Percentiles rank a stretch among this genome's conserved stretches.
Evolutionary conservation across 1,284 basidiomycete genomes (phyloP).

Genomic region (Fistulina hepatica): DNA sequence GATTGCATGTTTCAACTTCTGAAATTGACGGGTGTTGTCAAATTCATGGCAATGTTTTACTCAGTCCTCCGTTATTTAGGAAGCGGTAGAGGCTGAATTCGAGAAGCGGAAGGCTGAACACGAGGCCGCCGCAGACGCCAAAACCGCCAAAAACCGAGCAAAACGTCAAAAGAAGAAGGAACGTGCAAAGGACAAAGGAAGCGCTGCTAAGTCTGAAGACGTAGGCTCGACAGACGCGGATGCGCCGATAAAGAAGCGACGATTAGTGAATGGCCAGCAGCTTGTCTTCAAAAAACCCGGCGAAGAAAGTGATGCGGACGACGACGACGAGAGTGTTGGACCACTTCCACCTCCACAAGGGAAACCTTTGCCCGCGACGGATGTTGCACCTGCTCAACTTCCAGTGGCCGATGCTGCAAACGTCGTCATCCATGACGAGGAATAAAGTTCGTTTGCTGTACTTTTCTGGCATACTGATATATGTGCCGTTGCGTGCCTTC

Average conservation of each 20-base stretch:
- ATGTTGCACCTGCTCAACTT: no score
- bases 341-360: no score
- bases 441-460: no score
- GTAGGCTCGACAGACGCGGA: constrained; percentile 16
- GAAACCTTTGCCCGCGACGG: no score
- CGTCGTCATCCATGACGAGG: no score
- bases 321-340: no score
- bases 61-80: constrained; percentile 30
- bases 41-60: not conserved
- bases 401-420: no score
- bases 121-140: constrained; percentile 62
- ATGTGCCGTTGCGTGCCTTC: no score
- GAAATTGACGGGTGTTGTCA: no score
- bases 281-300: constrained; percentile 45
- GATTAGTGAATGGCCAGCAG: constrained; percentile 46
- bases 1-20: constrained; percentile 1
- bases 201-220: constrained; percentile 12
- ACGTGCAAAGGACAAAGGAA: constrained; percentile 38
- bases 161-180: constrained; percentile 87
- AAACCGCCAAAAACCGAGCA: constrained; percentile 87
- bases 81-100: constrained; percentile 55
- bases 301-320: constrained; percentile 37
- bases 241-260: constrained; percentile 35
- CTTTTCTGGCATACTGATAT: no score
- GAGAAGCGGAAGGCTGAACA: constrained; percentile 52